Percentiles rank a stretch among this genome's conserved stretches.
These are phyloP conservation scores for Chaetomiaceae sp. DNA, from an alignment of 2,329 filamentous ascomycete species.

Conservation along the genomic window DNA sequence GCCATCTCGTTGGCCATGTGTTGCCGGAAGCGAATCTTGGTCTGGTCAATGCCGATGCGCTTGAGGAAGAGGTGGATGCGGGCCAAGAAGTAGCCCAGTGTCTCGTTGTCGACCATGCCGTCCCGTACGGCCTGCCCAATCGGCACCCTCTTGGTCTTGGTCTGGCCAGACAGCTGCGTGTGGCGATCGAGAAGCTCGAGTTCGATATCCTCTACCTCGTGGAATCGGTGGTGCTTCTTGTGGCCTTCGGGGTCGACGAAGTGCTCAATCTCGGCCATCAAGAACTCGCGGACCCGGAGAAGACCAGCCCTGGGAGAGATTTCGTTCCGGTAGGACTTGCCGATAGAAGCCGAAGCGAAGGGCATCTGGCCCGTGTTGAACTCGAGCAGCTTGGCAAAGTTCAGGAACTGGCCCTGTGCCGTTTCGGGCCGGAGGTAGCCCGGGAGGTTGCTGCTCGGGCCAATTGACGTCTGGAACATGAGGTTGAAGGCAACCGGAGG, in stretches of 20 bases:
- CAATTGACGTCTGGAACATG: constrained; percentile 97
- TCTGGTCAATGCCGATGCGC: constrained; percentile 79
- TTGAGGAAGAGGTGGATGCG: constrained; percentile 86
- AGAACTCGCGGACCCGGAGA: constrained; percentile 88
- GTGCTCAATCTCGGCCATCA: constrained; percentile 99
- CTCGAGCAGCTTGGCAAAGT: constrained; percentile 92
- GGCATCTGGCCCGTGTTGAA: constrained; percentile 95
- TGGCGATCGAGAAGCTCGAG: constrained; percentile 78
- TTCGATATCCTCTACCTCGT: constrained; percentile 76
- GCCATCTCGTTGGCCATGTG: constrained; percentile 79
- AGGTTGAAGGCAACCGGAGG: constrained; percentile 92
- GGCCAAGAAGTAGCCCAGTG: constrained; percentile 92
- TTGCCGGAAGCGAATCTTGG: constrained; percentile 91
- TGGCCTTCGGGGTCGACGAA: constrained; percentile 91
- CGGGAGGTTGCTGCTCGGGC: constrained; percentile 78
- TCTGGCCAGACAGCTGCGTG: constrained; percentile 82
- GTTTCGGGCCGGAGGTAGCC: constrained; percentile 91
- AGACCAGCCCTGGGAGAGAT: constrained; percentile 91
- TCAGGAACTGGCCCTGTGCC: constrained; percentile 95
- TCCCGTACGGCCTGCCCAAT: constrained; percentile 82
- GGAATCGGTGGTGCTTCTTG: constrained; percentile 89
- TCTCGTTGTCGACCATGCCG: constrained; percentile 91
- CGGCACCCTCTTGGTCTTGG: constrained; percentile 62
- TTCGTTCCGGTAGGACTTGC: constrained; percentile 97
- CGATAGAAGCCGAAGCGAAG: constrained; percentile 93